These are phyloP conservation scores for Elongisporangium anandrum DNA, from an alignment of 352 stramenopile species.

Conservation along the genomic window DNA sequence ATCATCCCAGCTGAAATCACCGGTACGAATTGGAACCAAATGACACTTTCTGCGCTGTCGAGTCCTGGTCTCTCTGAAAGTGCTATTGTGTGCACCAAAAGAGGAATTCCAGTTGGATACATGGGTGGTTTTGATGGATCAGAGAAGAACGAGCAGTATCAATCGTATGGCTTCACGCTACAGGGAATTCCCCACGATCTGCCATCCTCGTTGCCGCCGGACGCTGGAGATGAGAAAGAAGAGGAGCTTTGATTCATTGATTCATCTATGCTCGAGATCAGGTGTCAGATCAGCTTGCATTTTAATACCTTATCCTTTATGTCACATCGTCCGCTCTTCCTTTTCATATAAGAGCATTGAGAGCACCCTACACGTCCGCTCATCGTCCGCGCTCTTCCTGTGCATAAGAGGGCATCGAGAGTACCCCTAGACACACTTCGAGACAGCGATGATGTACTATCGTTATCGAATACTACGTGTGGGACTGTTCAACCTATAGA, in stretches of 20 bases:
- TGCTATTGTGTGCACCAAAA: conserved; percentile 20
- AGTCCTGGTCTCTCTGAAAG: conserved; percentile 16
- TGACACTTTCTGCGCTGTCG: conserved; percentile 21
- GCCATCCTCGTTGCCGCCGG: conserved; percentile 14
- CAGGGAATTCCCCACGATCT: conserved; percentile 23
- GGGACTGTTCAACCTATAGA: neutral
- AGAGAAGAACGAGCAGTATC: conserved; percentile 28
- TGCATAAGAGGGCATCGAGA: too few species aligned
- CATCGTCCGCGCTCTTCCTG: too few species aligned
- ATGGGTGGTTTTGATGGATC: conserved; percentile 27
- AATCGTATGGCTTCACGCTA: conserved; percentile 26
- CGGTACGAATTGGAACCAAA: conserved; percentile 21
- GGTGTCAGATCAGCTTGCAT: too few species aligned
- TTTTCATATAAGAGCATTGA: too few species aligned
- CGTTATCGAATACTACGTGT: neutral
- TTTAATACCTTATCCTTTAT: too few species aligned
- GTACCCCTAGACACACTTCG: too few species aligned
- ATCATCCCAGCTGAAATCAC: conserved; percentile 28
- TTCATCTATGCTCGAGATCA: too few species aligned
- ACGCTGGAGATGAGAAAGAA: conserved; percentile 16
- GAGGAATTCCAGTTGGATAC: conserved; percentile 25
- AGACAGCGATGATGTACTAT: too few species aligned
- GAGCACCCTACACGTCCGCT: too few species aligned
- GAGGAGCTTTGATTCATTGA: too few species aligned
- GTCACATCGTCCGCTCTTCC: too few species aligned